A percentile compares a stretch with the other conserved stretches of the same genome.
Evolutionary conservation across 1,284 basidiomycete genomes (phyloP).

Genomic region (Trametes sp.): DNA sequence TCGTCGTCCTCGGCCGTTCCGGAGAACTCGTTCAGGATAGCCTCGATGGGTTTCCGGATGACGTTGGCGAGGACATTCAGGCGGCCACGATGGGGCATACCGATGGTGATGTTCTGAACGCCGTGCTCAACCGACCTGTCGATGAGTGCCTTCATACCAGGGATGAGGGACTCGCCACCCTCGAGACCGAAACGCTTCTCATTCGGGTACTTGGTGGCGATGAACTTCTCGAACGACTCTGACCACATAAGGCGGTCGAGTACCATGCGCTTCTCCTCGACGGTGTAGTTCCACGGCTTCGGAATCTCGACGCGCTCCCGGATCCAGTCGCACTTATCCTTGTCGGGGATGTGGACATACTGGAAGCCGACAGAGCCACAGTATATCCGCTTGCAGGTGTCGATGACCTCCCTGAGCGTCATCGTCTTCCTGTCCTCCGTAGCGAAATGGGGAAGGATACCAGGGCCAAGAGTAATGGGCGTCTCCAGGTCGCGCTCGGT

Average conservation of each 20-base stretch:
- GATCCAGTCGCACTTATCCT: constrained; percentile 99
- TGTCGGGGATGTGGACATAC: constrained; percentile 98
- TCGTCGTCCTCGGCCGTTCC: constrained; percentile 75
- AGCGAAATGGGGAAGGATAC: constrained; percentile 95
- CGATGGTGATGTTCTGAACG: constrained; percentile 95
- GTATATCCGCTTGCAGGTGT: constrained; percentile 92
- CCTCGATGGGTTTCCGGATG: constrained; percentile 98
- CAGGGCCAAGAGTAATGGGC: constrained; percentile 93
- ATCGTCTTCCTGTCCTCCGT: constrained; percentile 86
- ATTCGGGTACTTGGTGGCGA: constrained; percentile 99
- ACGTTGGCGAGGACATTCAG: constrained; percentile 99
- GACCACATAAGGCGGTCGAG: constrained; percentile 99
- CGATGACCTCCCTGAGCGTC: constrained; percentile 93
- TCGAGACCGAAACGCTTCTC: constrained; percentile 99
- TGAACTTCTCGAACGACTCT: constrained; percentile 98
- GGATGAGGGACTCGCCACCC: constrained; percentile 97
- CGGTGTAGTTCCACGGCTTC: constrained; percentile 96
- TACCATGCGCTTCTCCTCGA: constrained; percentile 99
- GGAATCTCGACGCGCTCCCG: constrained; percentile 96
- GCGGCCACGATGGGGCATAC: constrained; percentile 99
- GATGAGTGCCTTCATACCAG: constrained; percentile 99
- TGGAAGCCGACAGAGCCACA: constrained; percentile 96
- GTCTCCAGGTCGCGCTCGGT: constrained; percentile 93
- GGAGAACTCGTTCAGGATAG: constrained; percentile 97
- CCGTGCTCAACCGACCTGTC: constrained; percentile 98